Base-by-base conservation (phyloP, 495 filamentous ascomycete species). In the Penicillium turbatum region DNA sequence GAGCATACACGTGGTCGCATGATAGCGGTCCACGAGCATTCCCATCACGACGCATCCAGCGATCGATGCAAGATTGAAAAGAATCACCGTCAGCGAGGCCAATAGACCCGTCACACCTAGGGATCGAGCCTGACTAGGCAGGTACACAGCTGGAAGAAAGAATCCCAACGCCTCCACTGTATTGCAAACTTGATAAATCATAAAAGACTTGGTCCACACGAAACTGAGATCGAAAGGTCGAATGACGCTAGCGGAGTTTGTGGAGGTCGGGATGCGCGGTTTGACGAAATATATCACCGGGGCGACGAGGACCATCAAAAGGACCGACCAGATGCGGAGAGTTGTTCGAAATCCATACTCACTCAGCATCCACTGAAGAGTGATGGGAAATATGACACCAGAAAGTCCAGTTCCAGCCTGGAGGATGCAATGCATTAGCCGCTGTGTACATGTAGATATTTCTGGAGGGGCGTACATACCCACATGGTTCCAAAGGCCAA, bases 121-220 rank as follows among this genome's bases (percentile, higher is more conserved):
- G 70, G 66, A 11, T 65, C 64, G 1, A 83, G 64, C 17, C 63
- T 53, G 8, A 70, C 56, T 0, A 78, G 82, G 80, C 1, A 88
- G 70, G 59, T 83, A 87, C 27, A 84, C 70, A 0, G 69, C 64
- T 0, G 84, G 83, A 2, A 86, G 60, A 63, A 86, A 86, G 58
- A 74, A 87, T 1, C 84, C 85, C 0, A 81, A 57, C 0, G 71
- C 72, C 62, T 86, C 72, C 38, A 82, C 39, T 9, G 78, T 67
- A 60, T 83, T 83, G 44, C 77, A 0, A 72, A 26, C 54, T 82
- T 72, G 40, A 81, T 13, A 76, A 21, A 79, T 53, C 47, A 68
- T 59, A 56, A 86, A 86, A 0, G 69, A 9, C 2, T 5, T 65
- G 0, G 55, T 36, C 2, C 5, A 36, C 34, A 62, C 6, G 67